A percentile compares a stretch with the other conserved stretches of the same genome.
Conservation (phyloP, 208 protist species). For the Endotrypanum monterogeii region DNA sequence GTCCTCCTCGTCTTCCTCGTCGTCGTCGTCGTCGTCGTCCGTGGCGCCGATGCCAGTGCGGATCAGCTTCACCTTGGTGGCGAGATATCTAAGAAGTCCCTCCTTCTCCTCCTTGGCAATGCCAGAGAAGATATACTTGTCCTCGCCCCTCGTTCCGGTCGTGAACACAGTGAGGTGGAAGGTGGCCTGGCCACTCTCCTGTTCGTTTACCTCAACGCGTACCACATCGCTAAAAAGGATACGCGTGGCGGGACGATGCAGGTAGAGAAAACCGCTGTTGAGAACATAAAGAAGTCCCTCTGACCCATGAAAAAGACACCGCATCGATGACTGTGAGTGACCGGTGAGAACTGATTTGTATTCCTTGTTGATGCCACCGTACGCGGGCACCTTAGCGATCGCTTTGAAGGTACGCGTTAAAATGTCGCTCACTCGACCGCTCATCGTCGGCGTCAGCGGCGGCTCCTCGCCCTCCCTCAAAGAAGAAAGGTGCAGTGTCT, state of each 20-base stretch:
- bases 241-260: constrained; percentile 78
- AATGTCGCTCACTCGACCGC: constrained; percentile 83
- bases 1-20: constrained; percentile 52
- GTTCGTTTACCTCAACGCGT: constrained; percentile 71
- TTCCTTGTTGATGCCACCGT: constrained; percentile 80
- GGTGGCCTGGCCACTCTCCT: constrained; percentile 58
- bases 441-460: constrained; percentile 70
- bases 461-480: constrained; percentile 33
- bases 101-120: constrained; percentile 77
- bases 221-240: constrained; percentile 54
- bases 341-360: constrained; percentile 65
- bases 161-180: constrained; percentile 79
- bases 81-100: constrained; percentile 58
- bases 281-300: constrained; percentile 84
- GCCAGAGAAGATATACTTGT: constrained; percentile 68
- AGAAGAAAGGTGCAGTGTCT: constrained; percentile 24
- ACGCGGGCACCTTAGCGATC: constrained; percentile 69
- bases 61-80: constrained; percentile 51
- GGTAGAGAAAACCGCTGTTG: constrained; percentile 72
- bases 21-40: constrained; percentile 52
- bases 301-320: constrained; percentile 65
- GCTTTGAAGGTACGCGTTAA: constrained; percentile 80
- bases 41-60: constrained; percentile 39
- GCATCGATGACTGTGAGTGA: constrained; percentile 60
- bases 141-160: constrained; percentile 29